Percentiles rank a stretch among this genome's conserved stretches.
phyloP scores from a whole-genome alignment of 495 filamentous ascomycete genomes.

The Podospora bellae-mahoneyi region DNA sequence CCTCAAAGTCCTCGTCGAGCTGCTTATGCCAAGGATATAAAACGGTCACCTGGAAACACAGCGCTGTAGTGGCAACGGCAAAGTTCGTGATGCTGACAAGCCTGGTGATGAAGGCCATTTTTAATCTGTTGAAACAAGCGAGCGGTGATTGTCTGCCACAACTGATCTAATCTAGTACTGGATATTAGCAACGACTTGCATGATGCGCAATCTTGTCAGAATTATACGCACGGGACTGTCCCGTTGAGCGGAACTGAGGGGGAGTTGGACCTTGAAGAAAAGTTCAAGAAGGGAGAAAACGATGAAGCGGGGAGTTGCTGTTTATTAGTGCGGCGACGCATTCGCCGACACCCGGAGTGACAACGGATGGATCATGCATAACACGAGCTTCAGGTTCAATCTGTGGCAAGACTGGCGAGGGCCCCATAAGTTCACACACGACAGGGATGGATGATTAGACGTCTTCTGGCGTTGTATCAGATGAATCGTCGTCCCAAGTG shows the following conservation, averaged over 20 bases:
- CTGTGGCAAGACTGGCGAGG: too few relatives aligned
- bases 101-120: slow-evolving; percentile 53
- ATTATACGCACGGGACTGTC: background rate
- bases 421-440: too few relatives aligned
- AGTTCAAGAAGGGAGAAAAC: slow-evolving; percentile 6
- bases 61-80: slow-evolving; percentile 55
- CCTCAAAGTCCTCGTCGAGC: slow-evolving; percentile 58
- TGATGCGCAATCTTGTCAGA: background rate
- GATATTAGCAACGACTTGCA: background rate
- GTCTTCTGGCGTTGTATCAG: background rate
- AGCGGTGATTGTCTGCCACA: slow-evolving; percentile 19
- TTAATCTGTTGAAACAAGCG: slow-evolving; percentile 11
- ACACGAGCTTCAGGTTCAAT: background rate
- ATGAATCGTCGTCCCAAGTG: background rate
- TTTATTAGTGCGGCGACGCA: background rate
- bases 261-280: slow-evolving; percentile 24
- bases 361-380: background rate
- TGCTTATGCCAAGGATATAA: slow-evolving; percentile 64
- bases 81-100: slow-evolving; percentile 61
- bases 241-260: background rate
- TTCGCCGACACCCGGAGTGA: background rate
- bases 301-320: background rate
- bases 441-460: background rate
- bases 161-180: slow-evolving; percentile 8
- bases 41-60: slow-evolving; percentile 62